phyloP scores from a whole-genome alignment of 441 rosid genomes.

The Isatis lusitanica region DNA sequence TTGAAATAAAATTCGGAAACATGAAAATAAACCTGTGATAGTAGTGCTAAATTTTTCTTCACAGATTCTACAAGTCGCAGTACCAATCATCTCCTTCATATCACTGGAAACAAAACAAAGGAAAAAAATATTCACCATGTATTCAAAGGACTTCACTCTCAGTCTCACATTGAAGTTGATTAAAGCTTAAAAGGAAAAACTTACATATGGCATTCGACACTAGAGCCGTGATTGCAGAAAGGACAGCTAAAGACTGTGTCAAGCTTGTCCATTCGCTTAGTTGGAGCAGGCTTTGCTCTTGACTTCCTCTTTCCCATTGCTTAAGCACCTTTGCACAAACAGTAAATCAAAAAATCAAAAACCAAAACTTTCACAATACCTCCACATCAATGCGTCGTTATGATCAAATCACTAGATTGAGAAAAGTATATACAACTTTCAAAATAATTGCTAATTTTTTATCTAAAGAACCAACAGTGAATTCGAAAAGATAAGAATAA shows the following conservation, averaged over 20 bases:
- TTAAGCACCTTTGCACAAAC: conserved; percentile 18
- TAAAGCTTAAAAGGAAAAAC: background rate
- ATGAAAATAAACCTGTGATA: conserved; percentile 45
- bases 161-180: background rate
- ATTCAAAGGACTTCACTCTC: background rate
- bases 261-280: conserved; percentile 88
- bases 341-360: background rate
- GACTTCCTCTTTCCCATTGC: conserved; percentile 93
- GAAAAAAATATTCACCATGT: background rate
- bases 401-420: background rate
- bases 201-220: conserved; percentile 89
- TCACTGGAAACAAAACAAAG: conserved; percentile 39
- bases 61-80: conserved; percentile 55
- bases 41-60: conserved; percentile 57
- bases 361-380: background rate
- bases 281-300: conserved; percentile 83
- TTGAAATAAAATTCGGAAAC: background rate
- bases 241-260: conserved; percentile 95
- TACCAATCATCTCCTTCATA: conserved; percentile 54
- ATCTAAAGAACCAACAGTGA: background rate
- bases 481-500: background rate
- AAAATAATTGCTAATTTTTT: background rate
- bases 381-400: background rate
- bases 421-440: background rate
- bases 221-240: conserved; percentile 91